phyloP scores from a whole-genome alignment of 345 rosid species.

The Syzygium jambos region DNA sequence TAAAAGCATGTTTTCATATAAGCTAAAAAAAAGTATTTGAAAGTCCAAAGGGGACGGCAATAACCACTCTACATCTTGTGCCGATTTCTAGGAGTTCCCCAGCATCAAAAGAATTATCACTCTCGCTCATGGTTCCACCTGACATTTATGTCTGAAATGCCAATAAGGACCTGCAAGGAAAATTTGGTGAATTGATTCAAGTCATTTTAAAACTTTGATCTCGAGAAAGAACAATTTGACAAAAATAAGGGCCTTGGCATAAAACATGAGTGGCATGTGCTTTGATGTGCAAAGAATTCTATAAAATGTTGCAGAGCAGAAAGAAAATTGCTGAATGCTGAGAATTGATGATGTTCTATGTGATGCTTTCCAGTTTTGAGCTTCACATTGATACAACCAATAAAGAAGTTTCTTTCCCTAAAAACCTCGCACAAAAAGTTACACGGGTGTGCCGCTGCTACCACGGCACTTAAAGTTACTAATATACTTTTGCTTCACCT shows the following conservation, averaged over 20 bases:
- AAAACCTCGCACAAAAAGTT: background rate
- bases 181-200: background rate
- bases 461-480: background rate
- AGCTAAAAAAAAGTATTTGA: background rate
- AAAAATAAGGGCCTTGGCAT: no score
- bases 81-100: constrained; percentile 53
- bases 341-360: background rate
- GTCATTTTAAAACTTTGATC: background rate
- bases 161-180: background rate
- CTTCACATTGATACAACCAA: background rate
- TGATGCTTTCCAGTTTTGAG: background rate
- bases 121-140: background rate
- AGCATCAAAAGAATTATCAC: constrained; percentile 24
- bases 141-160: background rate
- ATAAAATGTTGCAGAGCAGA: background rate
- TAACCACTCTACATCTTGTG: constrained; percentile 51
- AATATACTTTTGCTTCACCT: background rate
- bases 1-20: background rate
- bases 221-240: background rate
- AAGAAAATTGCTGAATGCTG: background rate
- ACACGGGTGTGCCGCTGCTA: background rate
- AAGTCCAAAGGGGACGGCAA: background rate
- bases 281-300: no score
- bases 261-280: no score
- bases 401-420: background rate